These are phyloP conservation scores for Diplocarpon rosae DNA, from an alignment of 2,329 filamentous ascomycete species.

Conservation along the genomic window DNA sequence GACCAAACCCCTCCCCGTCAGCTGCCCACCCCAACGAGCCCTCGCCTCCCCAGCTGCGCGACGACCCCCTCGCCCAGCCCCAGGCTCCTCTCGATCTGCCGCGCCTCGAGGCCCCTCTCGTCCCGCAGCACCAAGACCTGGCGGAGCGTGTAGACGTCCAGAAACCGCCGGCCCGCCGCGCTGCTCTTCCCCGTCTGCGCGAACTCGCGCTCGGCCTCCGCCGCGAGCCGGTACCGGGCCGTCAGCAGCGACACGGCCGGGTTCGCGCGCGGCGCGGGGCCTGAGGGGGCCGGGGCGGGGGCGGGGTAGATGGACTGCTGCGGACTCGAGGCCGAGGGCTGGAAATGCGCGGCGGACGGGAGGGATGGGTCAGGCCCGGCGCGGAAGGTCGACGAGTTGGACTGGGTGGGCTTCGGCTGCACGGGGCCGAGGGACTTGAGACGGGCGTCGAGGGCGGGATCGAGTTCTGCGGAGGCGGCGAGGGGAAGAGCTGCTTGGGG, in stretches of 20 bases:
- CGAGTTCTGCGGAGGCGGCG: constrained; percentile 13
- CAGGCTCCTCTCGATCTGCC: constrained; percentile 30
- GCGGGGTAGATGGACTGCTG: constrained; percentile 19
- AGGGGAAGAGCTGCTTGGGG: constrained; percentile 7
- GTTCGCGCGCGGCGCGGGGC: constrained; percentile 7
- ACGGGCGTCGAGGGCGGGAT: constrained; percentile 16
- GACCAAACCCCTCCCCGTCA: not conserved
- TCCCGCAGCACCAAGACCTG: constrained; percentile 38
- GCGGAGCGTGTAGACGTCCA: constrained; percentile 39
- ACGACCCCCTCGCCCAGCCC: constrained; percentile 34
- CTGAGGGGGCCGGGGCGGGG: not conserved
- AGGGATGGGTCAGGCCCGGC: constrained; percentile 2
- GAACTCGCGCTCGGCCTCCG: constrained; percentile 48
- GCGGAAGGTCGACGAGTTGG: constrained; percentile 23
- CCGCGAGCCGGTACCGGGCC: constrained; percentile 46
- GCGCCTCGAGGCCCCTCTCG: constrained; percentile 15
- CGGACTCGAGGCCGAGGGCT: constrained; percentile 17
- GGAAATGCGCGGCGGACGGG: constrained; percentile 8
- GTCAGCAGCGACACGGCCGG: constrained; percentile 22
- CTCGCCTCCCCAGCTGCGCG: constrained; percentile 21
- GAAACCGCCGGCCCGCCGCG: constrained; percentile 31
- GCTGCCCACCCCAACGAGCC: constrained; percentile 14
- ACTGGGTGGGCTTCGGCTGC: constrained; percentile 21
- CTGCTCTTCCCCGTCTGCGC: constrained; percentile 27
- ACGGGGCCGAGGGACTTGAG: constrained; percentile 22